Evolutionary conservation across 2,329 filamentous ascomycete genomes (phyloP).

Genomic region (Annulohypoxylon truncatum): DNA sequence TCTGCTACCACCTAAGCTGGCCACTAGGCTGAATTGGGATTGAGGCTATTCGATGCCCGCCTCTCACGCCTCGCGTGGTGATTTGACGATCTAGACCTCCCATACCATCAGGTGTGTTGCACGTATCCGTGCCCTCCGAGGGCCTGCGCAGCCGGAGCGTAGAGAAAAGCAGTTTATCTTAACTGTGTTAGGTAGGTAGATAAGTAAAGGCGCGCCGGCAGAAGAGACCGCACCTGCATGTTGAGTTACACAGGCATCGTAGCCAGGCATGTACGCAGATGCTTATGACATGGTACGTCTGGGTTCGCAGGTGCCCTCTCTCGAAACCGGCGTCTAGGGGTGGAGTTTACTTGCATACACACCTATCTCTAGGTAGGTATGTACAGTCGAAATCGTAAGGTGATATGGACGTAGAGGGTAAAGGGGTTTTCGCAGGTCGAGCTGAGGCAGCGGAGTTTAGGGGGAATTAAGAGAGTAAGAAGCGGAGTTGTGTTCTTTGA

Average conservation of each 20-base stretch:
- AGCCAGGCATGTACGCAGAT: background rate
- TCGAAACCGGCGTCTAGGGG: conserved; percentile 1
- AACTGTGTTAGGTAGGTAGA: conserved; percentile 31
- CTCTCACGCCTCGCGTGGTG: conserved; percentile 5
- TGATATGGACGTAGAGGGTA: background rate
- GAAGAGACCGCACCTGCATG: conserved; percentile 17
- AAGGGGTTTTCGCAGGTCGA: background rate
- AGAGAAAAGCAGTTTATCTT: background rate
- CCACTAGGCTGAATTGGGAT: conserved; percentile 13
- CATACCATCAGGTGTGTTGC: conserved; percentile 29
- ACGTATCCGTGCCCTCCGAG: conserved; percentile 14
- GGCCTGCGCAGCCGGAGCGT: conserved; percentile 1
- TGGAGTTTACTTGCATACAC: conserved; percentile 6
- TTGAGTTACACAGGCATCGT: conserved; percentile 12
- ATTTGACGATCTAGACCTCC: conserved; percentile 18
- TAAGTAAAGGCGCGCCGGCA: background rate
- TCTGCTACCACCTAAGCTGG: background rate
- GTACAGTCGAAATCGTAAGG: background rate
- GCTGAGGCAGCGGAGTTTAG: background rate
- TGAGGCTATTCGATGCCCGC: conserved; percentile 32
- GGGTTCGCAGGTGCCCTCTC: background rate
- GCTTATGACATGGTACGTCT: background rate
- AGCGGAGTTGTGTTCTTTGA: background rate
- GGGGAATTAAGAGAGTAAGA: background rate
- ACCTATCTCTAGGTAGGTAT: background rate